Evolutionary conservation across 768 basidiomycete genomes (phyloP).

Genomic region (Hemileccinum rubropunctum): DNA sequence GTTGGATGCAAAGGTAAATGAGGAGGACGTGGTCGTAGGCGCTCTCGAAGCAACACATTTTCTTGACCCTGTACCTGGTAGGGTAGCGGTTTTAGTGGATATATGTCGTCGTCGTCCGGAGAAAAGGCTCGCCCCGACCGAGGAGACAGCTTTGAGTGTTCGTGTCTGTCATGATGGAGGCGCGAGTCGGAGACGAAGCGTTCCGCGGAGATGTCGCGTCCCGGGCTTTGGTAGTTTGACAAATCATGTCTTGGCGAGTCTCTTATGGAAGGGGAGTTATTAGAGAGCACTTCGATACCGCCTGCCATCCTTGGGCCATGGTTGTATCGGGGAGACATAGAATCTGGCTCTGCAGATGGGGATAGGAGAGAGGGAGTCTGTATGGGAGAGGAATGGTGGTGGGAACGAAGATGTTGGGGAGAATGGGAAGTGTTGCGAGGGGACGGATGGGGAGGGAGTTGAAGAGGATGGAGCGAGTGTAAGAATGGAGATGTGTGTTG

Average conservation of each 20-base stretch:
- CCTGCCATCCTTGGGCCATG: constrained; percentile 29
- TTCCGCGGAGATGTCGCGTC: constrained; percentile 17
- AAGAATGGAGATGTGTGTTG: too few species aligned
- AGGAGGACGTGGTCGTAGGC: constrained; percentile 6
- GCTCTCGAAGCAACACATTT: neutral
- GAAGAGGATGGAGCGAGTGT: constrained; percentile 7
- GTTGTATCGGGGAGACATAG: constrained; percentile 19
- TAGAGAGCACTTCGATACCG: constrained; percentile 22
- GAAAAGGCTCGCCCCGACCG: neutral
- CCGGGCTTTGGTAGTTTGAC: constrained; percentile 11
- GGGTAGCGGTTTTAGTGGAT: neutral
- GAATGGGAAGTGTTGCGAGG: constrained; percentile 17
- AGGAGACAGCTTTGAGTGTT: constrained; percentile 12
- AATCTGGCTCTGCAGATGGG: neutral
- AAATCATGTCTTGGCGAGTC: constrained; percentile 11
- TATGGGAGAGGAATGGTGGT: constrained; percentile 10
- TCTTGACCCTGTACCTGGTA: constrained; percentile 8
- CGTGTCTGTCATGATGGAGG: constrained; percentile 10
- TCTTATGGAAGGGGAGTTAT: constrained; percentile 9
- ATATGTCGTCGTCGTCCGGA: constrained; percentile 4
- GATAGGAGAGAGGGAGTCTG: too few species aligned
- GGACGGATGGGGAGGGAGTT: constrained; percentile 3
- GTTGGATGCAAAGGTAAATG: neutral
- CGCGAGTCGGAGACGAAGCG: constrained; percentile 10
- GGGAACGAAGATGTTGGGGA: constrained; percentile 16